Evolutionary conservation across 352 stramenopile species (phyloP), one percentile per base, ranked within the genome.

Genomic region (Blastocystis sp.): DNA sequence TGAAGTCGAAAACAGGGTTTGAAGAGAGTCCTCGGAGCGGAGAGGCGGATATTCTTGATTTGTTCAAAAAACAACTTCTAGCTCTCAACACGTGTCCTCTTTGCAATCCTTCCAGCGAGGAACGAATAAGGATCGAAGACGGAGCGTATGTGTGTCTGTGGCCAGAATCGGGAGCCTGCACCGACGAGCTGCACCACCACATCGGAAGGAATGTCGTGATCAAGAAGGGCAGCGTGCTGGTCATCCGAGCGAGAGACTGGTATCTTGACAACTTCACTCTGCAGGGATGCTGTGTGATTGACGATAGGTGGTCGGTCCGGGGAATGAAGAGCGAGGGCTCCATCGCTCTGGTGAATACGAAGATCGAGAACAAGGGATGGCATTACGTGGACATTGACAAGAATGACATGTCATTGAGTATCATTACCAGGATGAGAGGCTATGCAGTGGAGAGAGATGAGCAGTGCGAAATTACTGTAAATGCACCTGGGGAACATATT

Each of bases 331-430:
- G 90, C 69, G 90, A 95, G 53, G 93, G 93, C 45, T 90, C 91
- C 39, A 90, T 94, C 15, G 69, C 93, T 13, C 87, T 95, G 77
- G 90, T 93, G 41, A 91, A 90, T 20, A 91, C 94, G 15, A 82
- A 79, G n/a, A 91, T 95, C 0, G 90, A 91, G 64, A 95, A 95
- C 91, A 91, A 93, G 75, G 92, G 92, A 69, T 94, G 92, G 91
- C 76, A 91, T 1, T 91, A 91, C 70, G 89, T 91, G n/a, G 37
- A 82, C 3, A 75, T 91, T 11, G 76, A 89, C 43, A 61, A 87
- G 0, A 90, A 90, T 29, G 89, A 90, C 59, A 50, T 50, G 79
- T 80, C 75, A 23, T 26, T 90, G 20, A 59, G 75, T 26, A 73
- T 90, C 37, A 55, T 90, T 5, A 66, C 66, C 29, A 63, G 89